Evolutionary conservation across 805 yeast species (phyloP), one percentile per base, ranked within the genome.

Genomic region (Lipomyces japonicus): DNA sequence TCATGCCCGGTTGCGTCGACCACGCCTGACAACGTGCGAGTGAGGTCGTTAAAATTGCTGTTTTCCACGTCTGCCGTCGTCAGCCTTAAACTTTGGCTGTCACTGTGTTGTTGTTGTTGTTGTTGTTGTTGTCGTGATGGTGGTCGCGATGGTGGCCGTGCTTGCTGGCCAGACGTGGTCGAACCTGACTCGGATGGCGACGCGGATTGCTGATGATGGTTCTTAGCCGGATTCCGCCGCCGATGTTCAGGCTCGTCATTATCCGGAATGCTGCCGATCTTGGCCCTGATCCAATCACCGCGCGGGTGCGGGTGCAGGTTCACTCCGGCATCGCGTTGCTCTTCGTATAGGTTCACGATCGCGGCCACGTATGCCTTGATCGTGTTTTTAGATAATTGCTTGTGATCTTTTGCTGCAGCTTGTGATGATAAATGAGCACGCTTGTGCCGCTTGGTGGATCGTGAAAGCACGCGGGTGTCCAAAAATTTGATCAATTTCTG

Each of bases 201-300:
- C 7, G 10, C 31, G 31, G 31, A 28, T 28, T 28, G 7, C 31
- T 12, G 31, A 28, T 28, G 31, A 28, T 28, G 7, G 31, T 28
- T 7, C 31, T 12, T 7, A 28, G 31, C 10, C 12, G 31, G 26
- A 19, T 37, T 31, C 30, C 46, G 46, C 25, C 36, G 31, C 12
- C 47, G 41, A n/a, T 30, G 47, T 36, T 44, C 47, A n/a, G 41
- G 47, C 26, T 44, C 47, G 19, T 35, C 44, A 22, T 44, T 44
- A 9, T 44, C 39, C 14, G 47, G 28, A 2, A 44, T 40, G 16
- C 32, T 22, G n/a, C 37, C 47, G 5, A 44, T 18, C 34, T 28
- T 19, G 7, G 43, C 45, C 35, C 38, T 35, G 21, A 44, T 10
- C 4, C 16, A n/a, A 16, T 44, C 47, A 14, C 47, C 47, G 5